These are phyloP conservation scores for Globisporangium orthogonon DNA, from an alignment of 352 stramenopile species.

Conservation along the genomic window DNA sequence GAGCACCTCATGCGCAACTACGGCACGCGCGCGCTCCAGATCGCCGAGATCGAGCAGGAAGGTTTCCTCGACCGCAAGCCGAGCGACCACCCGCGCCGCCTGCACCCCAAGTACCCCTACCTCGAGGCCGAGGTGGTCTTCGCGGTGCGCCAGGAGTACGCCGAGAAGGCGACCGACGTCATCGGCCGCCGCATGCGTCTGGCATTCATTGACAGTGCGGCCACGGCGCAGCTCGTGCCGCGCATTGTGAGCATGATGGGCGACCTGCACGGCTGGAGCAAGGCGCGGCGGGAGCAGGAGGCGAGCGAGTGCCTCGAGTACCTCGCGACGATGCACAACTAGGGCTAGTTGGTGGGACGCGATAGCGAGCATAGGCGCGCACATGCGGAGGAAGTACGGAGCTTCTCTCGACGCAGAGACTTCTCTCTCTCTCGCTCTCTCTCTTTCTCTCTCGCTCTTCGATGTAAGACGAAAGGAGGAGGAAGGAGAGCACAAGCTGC, in stretches of 20 bases:
- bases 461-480: neutral
- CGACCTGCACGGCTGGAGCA: conserved; percentile 83
- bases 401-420: no score
- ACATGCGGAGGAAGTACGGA: no score
- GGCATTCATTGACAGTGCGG: conserved; percentile 90
- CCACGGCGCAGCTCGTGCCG: conserved; percentile 65
- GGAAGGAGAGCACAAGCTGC: neutral
- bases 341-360: neutral
- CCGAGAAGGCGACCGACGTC: conserved; percentile 90
- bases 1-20: conserved; percentile 96
- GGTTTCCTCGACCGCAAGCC: conserved; percentile 81
- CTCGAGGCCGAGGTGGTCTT: conserved; percentile 94
- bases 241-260: conserved; percentile 92
- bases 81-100: conserved; percentile 79
- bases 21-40: conserved; percentile 92
- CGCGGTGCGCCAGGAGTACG: conserved; percentile 92
- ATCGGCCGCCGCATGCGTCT: conserved; percentile 90
- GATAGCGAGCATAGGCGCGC: no score
- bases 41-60: conserved; percentile 88
- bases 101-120: conserved; percentile 94
- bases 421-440: no score
- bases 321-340: conserved; percentile 84
- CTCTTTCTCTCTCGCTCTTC: no score
- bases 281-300: conserved; percentile 70
- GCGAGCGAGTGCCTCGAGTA: conserved; percentile 67